These are phyloP conservation scores for Suillus paluster DNA, from an alignment of 768 basidiomycete species.

Conservation along the genomic window DNA sequence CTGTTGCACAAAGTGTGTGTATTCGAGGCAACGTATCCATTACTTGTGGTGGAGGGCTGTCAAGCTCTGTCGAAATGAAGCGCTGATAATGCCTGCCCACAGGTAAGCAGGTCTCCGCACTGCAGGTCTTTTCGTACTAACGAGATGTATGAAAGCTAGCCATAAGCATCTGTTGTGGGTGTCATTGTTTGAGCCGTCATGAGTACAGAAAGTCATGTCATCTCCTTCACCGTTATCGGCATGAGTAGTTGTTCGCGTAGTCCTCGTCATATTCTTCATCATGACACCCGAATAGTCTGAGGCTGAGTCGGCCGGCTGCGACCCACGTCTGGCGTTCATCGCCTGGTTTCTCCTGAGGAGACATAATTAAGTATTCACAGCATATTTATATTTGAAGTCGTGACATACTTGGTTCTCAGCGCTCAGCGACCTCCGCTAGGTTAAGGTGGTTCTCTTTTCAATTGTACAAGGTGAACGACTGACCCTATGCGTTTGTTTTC, in stretches of 20 bases:
- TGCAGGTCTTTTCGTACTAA: not conserved
- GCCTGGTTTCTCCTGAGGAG: conserved; percentile 67
- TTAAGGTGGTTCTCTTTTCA: conserved; percentile 49
- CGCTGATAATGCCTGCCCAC: not conserved
- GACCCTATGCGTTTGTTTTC: conserved; percentile 60
- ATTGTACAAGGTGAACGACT: conserved; percentile 10
- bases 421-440: conserved; percentile 63
- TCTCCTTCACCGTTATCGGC: conserved; percentile 87
- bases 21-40: not conserved
- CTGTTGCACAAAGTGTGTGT: not conserved
- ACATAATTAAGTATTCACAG: not conserved
- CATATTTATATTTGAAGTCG: not conserved
- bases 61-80: not conserved
- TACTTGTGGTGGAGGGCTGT: not conserved
- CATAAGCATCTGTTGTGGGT: conserved; percentile 23
- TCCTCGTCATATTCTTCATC: conserved; percentile 93
- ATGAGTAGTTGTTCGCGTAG: conserved; percentile 90
- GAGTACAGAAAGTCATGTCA: conserved; percentile 54
- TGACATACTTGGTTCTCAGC: conserved; percentile 59
- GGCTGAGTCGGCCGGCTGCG: conserved; percentile 58
- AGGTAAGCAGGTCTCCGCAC: not conserved
- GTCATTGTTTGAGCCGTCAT: not conserved
- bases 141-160: conserved; percentile 17
- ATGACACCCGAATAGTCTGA: conserved; percentile 72
- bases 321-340: conserved; percentile 71